These are phyloP conservation scores for Silene conica DNA, from an alignment of 148 eudicot genomes.

Conservation along the genomic window DNA sequence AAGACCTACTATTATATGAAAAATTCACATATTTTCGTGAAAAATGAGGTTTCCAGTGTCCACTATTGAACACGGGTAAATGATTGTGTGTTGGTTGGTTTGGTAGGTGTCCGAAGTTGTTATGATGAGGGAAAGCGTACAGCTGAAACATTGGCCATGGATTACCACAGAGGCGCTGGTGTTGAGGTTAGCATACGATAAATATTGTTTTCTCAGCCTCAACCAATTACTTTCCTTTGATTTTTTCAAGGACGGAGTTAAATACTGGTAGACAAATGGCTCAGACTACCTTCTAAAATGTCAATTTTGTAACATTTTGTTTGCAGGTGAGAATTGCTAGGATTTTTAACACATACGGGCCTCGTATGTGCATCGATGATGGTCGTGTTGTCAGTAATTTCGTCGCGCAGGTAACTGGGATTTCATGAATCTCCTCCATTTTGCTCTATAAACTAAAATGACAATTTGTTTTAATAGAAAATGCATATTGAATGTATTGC, in stretches of 20 bases:
- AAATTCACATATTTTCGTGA: too few relatives aligned
- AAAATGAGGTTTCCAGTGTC: too few relatives aligned
- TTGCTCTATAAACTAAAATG: neutral
- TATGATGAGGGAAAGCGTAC: conserved; percentile 98
- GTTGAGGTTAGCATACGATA: conserved; percentile 60
- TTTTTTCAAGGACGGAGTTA: too few relatives aligned
- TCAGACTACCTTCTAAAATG: neutral
- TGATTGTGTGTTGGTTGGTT: neutral
- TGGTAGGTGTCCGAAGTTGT: conserved; percentile 94
- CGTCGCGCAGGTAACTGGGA: conserved; percentile 74
- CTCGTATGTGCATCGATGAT: conserved; percentile 98
- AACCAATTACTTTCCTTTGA: too few relatives aligned
- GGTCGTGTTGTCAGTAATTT: conserved; percentile 99
- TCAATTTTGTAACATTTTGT: neutral
- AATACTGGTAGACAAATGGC: too few relatives aligned
- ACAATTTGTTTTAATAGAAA: neutral
- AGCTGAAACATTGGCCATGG: conserved; percentile 97
- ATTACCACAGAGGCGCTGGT: conserved; percentile 95
- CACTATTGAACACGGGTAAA: too few relatives aligned
- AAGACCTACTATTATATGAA: too few relatives aligned
- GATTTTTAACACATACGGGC: conserved; percentile 97
- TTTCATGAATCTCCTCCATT: conserved; percentile 1
- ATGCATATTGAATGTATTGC: conserved; percentile 11
- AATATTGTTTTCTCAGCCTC: too few relatives aligned
- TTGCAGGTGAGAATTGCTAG: conserved; percentile 94